Conservation (phyloP, 352 stramenopile species). For the Phytophthora pinifolia region DNA sequence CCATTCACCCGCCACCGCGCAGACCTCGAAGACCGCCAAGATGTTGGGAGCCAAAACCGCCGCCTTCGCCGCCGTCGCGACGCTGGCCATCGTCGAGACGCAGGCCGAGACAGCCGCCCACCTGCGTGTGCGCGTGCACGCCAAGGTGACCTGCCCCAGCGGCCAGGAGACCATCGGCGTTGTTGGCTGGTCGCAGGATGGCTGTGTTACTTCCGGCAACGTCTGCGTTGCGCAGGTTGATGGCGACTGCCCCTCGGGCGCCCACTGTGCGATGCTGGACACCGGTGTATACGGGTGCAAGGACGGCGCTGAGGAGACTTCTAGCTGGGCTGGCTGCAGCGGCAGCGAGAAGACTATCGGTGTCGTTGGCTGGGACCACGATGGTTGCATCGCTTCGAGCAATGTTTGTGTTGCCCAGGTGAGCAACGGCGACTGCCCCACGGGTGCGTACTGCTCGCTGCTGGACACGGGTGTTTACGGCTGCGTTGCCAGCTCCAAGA, state of each 20-base stretch:
- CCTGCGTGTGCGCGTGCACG: slow-evolving; percentile 33
- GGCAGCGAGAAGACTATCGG: slow-evolving; percentile 18
- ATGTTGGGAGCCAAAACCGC: slow-evolving; percentile 39
- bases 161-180: slow-evolving; percentile 24
- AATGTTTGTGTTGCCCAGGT: slow-evolving; percentile 31
- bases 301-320: slow-evolving; percentile 7
- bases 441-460: slow-evolving; percentile 23
- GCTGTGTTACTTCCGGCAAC: slow-evolving; percentile 8
- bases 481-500: slow-evolving; percentile 22
- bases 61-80: slow-evolving; percentile 21
- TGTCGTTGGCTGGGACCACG: slow-evolving; percentile 24
- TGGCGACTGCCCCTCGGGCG: slow-evolving; percentile 19
- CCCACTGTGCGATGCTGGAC: slow-evolving; percentile 28
- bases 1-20: slow-evolving; percentile 22
- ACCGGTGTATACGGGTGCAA: slow-evolving; percentile 30
- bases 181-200: slow-evolving; percentile 14
- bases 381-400: slow-evolving; percentile 16
- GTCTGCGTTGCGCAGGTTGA: slow-evolving; percentile 25
- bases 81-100: slow-evolving; percentile 25
- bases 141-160: slow-evolving; percentile 23
- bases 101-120: slow-evolving; percentile 27
- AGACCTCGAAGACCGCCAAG: slow-evolving; percentile 8
- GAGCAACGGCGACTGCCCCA: slow-evolving; percentile 22
- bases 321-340: slow-evolving; percentile 8
- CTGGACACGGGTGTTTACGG: slow-evolving; percentile 35